Evolutionary conservation across 179 eudicot genomes (phyloP), one percentile per base, ranked within the genome.

Genomic region (Vitellaria paradoxa): DNA sequence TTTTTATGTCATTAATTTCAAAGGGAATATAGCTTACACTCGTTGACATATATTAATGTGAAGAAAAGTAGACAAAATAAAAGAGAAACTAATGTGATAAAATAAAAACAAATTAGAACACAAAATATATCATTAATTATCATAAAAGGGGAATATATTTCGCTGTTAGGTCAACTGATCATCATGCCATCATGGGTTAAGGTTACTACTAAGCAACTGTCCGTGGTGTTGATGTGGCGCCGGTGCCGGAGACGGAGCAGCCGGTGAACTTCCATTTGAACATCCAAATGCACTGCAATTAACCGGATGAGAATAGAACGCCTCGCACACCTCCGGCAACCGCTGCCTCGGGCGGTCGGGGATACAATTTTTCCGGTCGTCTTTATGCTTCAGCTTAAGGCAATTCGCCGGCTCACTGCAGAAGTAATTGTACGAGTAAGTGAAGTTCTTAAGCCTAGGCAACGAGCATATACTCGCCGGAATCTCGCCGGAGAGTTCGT

Each of bases 401-500:
- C 69, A 65, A 20, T 14, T 24, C 46, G 69, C 21, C 18, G 69
- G 49, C 47, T 30, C 69, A 12, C 49, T 47, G 20, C n/a, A 20
- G 20, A 65, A 65, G 69, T 20, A 65, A 40, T 65, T 65, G 12
- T 65, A 65, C 18, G 69, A 65, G 15, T 7, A 40, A n/a, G 69
- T 65, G 24, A 73, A 73, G 55, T 73, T 73, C 18, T 73, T 30
- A 37, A 73, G 50, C 20, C 76, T 59, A 15, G 76, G 76, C 20
- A 73, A 15, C 53, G 12, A 18, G 42, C 76, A 73, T 15, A 73
- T 46, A 73, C 67, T 37, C 23, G 57, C 76, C n/a, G 76, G 76
- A 57, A 42, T 60, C 1, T 15, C 21, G 10, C 76, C 76, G 3
- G 76, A 15, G 18, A 73, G 49, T 17, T 18, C 40, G 26, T 73